These are phyloP conservation scores for Eremochloa ophiuroides DNA, from an alignment of 176 grass and related monocot genomes.

Conservation along the genomic window DNA sequence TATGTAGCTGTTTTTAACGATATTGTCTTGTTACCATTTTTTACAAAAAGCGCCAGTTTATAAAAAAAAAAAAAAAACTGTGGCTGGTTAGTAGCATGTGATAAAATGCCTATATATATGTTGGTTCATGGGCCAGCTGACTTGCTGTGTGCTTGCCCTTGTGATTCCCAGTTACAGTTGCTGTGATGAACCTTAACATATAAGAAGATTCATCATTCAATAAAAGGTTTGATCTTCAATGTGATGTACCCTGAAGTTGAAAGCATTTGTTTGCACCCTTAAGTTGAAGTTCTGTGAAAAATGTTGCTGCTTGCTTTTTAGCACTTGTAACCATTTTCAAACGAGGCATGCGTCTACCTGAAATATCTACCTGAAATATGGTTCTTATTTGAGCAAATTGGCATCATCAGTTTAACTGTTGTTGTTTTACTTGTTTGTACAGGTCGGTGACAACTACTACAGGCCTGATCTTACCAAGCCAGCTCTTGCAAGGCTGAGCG, in stretches of 20 bases:
- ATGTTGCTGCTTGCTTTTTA: neutral
- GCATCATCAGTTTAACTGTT: neutral
- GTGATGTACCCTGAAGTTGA: neutral
- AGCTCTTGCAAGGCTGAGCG: slow-evolving; percentile 57
- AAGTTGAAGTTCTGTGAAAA: neutral
- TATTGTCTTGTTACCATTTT: neutral
- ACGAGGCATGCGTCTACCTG: too few relatives aligned
- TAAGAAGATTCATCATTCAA: neutral
- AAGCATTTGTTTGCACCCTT: neutral
- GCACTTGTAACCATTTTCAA: neutral
- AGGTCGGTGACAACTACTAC: slow-evolving; percentile 72
- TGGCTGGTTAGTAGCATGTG: neutral
- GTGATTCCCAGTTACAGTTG: neutral
- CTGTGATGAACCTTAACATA: slow-evolving; percentile 6
- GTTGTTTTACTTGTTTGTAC: neutral
- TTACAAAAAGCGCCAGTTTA: neutral
- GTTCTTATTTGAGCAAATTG: neutral
- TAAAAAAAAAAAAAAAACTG: too few relatives aligned
- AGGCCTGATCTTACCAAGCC: slow-evolving; percentile 76
- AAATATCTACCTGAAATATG: neutral
- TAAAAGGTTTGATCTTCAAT: neutral
- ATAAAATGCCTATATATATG: neutral
- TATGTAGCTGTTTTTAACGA: neutral
- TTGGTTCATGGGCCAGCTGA: neutral
- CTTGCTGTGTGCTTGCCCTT: neutral